Evolutionary conservation across 768 basidiomycete species (phyloP).

Genomic region (Podaxis sp.): DNA sequence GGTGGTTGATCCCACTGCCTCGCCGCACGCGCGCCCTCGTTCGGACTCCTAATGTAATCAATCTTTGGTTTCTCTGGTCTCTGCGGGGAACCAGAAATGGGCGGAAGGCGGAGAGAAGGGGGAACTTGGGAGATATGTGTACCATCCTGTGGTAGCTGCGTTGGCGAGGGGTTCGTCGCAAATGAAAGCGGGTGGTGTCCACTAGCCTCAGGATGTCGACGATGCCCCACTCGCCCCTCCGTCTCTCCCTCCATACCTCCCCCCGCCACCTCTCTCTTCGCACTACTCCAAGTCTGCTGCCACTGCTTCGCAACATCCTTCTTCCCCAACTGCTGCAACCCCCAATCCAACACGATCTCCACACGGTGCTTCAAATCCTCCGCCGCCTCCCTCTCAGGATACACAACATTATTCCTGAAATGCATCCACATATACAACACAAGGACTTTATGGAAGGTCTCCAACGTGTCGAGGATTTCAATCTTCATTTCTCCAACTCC

Average conservation of each 20-base stretch:
- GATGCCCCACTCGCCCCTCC: background rate
- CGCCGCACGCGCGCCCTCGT: background rate
- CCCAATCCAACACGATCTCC: constrained; percentile 13
- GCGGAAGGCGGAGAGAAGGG: no score
- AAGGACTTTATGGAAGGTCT: constrained; percentile 73
- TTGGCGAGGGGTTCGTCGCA: no score
- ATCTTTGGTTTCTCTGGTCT: background rate
- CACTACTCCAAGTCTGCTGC: background rate
- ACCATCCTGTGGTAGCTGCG: no score
- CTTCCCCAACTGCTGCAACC: background rate
- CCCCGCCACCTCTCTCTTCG: background rate
- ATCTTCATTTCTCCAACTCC: background rate
- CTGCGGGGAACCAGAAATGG: background rate
- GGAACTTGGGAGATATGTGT: no score
- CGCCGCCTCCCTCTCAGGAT: constrained; percentile 28
- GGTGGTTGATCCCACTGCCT: constrained; percentile 4
- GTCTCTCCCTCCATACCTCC: background rate
- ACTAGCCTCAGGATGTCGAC: background rate
- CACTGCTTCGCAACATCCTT: background rate
- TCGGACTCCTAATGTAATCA: background rate
- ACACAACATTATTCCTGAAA: constrained; percentile 67
- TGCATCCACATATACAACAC: constrained; percentile 85
- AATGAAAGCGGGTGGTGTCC: no score
- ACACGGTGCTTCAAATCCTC: constrained; percentile 9
- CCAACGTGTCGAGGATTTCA: constrained; percentile 36